phyloP scores from a whole-genome alignment of 2,329 filamentous ascomycete species.

The Phialocephala sp. region DNA sequence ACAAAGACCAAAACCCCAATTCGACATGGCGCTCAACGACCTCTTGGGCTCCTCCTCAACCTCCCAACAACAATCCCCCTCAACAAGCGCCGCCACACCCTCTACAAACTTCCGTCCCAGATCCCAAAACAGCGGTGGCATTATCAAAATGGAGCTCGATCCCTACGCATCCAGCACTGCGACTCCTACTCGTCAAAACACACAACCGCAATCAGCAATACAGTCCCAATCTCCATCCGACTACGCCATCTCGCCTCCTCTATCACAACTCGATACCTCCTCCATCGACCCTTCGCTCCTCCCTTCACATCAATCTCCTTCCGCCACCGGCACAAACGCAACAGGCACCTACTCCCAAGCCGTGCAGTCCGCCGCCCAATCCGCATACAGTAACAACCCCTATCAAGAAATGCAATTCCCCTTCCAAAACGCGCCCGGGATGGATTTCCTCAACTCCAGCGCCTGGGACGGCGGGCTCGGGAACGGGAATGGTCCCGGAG shows the following conservation, averaged over 20 bases:
- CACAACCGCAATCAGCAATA: not conserved
- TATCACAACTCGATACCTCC: constrained; percentile 36
- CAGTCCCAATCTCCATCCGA: constrained; percentile 26
- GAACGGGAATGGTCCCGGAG: constrained; percentile 25
- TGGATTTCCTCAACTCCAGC: constrained; percentile 38
- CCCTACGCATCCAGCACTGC: constrained; percentile 16
- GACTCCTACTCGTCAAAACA: constrained; percentile 17
- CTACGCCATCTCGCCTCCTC: constrained; percentile 38
- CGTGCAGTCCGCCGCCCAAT: constrained; percentile 9
- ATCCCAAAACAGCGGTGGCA: constrained; percentile 10
- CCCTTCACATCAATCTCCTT: constrained; percentile 29
- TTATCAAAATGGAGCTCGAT: constrained; percentile 32
- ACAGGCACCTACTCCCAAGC: not conserved
- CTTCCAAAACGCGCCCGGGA: constrained; percentile 35
- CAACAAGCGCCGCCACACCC: constrained; percentile 12
- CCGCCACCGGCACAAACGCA: constrained; percentile 4
- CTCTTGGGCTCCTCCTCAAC: constrained; percentile 34
- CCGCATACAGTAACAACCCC: constrained; percentile 17
- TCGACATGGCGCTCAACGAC: constrained; percentile 43
- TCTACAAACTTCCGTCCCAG: not conserved
- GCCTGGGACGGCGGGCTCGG: constrained; percentile 24
- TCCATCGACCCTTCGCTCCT: constrained; percentile 40
- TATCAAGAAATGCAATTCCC: constrained; percentile 35
- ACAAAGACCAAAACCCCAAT: constrained; percentile 38
- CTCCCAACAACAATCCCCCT: not conserved